A percentile compares a stretch with the other conserved stretches of the same genome.
These are phyloP conservation scores for Umbilicus rupestris DNA, from an alignment of 164 flowering plant species.

Conservation along the genomic window DNA sequence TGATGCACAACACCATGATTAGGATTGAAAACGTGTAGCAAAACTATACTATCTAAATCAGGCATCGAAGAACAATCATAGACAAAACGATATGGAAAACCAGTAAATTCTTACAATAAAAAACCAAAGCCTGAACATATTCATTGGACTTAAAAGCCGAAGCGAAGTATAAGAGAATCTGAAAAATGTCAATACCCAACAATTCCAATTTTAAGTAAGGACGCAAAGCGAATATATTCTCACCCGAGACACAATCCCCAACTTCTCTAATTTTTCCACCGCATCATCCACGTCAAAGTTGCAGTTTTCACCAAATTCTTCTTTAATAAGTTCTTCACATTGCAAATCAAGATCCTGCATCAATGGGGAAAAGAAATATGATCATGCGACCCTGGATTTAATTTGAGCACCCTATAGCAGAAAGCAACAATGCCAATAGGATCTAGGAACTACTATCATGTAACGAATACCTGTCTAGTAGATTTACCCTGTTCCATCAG, in stretches of 20 bases:
- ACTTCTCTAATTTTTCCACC: constrained; percentile 68
- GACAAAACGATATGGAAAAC: neutral
- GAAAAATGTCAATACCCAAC: neutral
- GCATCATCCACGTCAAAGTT: constrained; percentile 94
- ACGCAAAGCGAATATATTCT: constrained; percentile 17
- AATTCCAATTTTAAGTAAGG: neutral
- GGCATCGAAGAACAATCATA: neutral
- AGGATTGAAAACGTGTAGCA: neutral
- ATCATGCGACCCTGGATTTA: neutral
- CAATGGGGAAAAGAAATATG: constrained; percentile 12
- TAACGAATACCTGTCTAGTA: constrained; percentile 30
- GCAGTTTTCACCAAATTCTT: constrained; percentile 55
- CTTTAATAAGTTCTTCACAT: constrained; percentile 62
- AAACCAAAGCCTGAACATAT: neutral
- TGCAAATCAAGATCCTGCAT: constrained; percentile 50
- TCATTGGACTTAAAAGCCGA: neutral
- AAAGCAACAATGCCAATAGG: neutral
- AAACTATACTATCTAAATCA: neutral
- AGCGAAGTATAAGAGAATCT: neutral
- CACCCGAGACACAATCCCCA: constrained; percentile 76
- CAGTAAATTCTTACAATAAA: neutral
- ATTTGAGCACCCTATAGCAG: neutral
- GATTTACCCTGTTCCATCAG: constrained; percentile 81
- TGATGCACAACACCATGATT: neutral
- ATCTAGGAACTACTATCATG: neutral